phyloP scores from a whole-genome alignment of 106 monocot species.

The Phalaenopsis aphrodite region DNA sequence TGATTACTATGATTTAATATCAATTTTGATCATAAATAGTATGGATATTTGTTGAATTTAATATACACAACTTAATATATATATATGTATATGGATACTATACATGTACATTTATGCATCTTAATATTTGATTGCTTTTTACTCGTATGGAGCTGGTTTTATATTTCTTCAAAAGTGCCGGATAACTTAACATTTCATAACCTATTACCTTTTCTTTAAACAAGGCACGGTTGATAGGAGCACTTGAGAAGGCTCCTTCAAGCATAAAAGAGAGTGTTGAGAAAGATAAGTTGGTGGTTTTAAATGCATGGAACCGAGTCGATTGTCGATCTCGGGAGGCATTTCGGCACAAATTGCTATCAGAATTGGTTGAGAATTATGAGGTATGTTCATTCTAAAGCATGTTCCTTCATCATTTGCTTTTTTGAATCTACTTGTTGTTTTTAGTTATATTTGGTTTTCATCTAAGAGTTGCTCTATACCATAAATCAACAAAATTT shows the following conservation, averaged over 20 bases:
- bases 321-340: constrained; percentile 73
- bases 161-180: background rate
- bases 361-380: constrained; percentile 62
- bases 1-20: background rate
- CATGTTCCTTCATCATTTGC: background rate
- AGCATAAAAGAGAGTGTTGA: constrained; percentile 39
- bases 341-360: constrained; percentile 53
- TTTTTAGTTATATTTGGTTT: background rate
- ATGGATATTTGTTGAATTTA: no score
- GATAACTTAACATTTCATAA: background rate
- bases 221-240: constrained; percentile 49
- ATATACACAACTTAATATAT: no score
- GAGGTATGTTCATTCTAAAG: constrained; percentile 39
- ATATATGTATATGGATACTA: no score
- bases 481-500: background rate
- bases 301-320: constrained; percentile 79
- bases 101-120: no score
- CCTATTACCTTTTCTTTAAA: background rate
- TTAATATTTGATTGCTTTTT: no score
- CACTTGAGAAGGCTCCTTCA: constrained; percentile 13
- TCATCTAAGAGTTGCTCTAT: no score
- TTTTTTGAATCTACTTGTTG: background rate
- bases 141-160: background rate
- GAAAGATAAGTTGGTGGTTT: constrained; percentile 49
- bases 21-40: no score